Evolutionary conservation across 495 filamentous ascomycete genomes (phyloP).

Genomic region (Talaromyces proteolyticus): DNA sequence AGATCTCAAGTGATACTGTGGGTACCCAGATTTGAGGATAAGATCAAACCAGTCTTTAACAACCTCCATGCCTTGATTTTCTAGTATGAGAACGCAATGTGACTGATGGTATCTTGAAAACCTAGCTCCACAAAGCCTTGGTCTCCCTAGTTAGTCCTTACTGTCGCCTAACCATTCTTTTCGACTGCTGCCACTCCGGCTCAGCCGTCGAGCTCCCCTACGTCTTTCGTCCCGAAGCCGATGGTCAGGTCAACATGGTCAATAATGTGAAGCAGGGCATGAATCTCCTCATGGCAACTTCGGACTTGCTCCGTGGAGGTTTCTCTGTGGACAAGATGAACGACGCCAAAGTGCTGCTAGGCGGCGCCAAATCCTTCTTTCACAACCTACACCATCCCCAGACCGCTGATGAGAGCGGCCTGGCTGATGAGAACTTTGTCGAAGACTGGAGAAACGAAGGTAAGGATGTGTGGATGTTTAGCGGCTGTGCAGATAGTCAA

Average conservation of each 20-base stretch:
- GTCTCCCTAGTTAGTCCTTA: slow-evolving; percentile 44
- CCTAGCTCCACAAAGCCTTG: slow-evolving; percentile 47
- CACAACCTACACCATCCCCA: slow-evolving; percentile 37
- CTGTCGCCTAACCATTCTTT: slow-evolving; percentile 48
- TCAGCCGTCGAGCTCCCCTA: slow-evolving; percentile 54
- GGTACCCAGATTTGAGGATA: no score
- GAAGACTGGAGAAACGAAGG: slow-evolving; percentile 47
- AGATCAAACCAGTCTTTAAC: no score
- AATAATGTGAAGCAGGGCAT: slow-evolving; percentile 49
- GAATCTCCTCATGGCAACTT: slow-evolving; percentile 36
- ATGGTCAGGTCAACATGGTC: slow-evolving; percentile 48
- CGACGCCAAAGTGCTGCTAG: slow-evolving; percentile 47
- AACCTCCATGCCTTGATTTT: no score
- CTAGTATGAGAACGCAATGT: no score
- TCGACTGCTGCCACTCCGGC: slow-evolving; percentile 59
- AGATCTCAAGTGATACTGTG: slow-evolving; percentile 43
- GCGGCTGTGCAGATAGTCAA: slow-evolving; percentile 54
- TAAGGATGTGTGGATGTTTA: slow-evolving; percentile 55
- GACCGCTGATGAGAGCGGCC: slow-evolving; percentile 39
- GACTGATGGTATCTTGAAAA: no score
- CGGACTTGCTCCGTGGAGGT: slow-evolving; percentile 45
- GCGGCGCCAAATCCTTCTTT: slow-evolving; percentile 50
- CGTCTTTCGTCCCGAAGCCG: slow-evolving; percentile 47
- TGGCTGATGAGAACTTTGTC: slow-evolving; percentile 45
- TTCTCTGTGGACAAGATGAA: slow-evolving; percentile 39